A percentile compares a stretch with the other conserved stretches of the same genome.
phyloP scores from a whole-genome alignment of 164 flowering plant genomes.

The Umbellularia californica region DNA sequence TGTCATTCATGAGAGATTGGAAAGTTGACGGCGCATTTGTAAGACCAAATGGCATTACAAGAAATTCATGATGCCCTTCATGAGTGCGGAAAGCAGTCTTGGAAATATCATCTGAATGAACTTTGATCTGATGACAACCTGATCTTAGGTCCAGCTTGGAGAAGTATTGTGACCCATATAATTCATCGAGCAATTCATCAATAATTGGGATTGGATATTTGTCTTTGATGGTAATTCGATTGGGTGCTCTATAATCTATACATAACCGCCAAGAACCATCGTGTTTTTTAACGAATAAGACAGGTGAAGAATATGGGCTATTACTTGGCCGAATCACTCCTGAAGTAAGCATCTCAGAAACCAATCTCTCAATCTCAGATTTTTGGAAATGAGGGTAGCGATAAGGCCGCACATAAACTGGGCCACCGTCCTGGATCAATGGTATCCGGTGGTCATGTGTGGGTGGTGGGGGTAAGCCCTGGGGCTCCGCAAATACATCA shows the following conservation, averaged over 20 bases:
- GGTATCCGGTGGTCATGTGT: too few relatives aligned
- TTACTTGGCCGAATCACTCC: too few relatives aligned
- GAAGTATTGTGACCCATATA: slow-evolving; percentile 6
- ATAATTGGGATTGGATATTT: background rate
- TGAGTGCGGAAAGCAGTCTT: slow-evolving; percentile 17
- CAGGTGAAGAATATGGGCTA: too few relatives aligned
- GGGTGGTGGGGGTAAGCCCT: too few relatives aligned
- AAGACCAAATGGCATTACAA: slow-evolving; percentile 24
- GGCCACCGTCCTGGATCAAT: too few relatives aligned
- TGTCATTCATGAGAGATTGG: slow-evolving; percentile 5
- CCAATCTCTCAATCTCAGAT: too few relatives aligned
- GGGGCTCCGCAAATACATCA: too few relatives aligned
- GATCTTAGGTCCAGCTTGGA: slow-evolving; percentile 12
- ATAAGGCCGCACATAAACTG: too few relatives aligned
- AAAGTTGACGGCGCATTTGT: slow-evolving; percentile 17
- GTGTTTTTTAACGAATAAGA: slow-evolving; percentile 10
- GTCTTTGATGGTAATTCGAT: slow-evolving; percentile 7
- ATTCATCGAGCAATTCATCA: slow-evolving; percentile 9
- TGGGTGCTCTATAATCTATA: slow-evolving; percentile 9
- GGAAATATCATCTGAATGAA: slow-evolving; percentile 1
- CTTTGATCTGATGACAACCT: background rate
- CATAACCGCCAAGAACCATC: slow-evolving; percentile 4
- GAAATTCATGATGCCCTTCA: slow-evolving; percentile 17
- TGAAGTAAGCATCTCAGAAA: too few relatives aligned
- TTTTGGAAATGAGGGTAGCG: too few relatives aligned